Evolutionary conservation across 305 asterid genomes (phyloP).

Genomic region (Fraxinus sp.): DNA sequence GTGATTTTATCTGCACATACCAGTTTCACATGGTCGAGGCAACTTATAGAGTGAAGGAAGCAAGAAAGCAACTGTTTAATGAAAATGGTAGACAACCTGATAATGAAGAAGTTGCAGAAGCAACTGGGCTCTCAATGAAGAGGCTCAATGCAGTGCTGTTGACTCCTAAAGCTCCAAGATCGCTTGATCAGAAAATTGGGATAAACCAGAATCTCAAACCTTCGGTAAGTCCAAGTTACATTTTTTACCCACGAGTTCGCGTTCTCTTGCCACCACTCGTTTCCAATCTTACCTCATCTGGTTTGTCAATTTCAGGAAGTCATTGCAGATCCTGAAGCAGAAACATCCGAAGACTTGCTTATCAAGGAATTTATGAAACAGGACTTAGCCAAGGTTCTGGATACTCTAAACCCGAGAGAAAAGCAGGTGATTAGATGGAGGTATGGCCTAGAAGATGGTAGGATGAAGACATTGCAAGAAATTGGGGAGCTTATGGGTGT

Average conservation of each 20-base stretch:
- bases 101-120: slow-evolving; percentile 79
- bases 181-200: slow-evolving; percentile 91
- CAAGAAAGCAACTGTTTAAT: slow-evolving; percentile 66
- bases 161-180: slow-evolving; percentile 84
- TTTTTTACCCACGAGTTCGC: not conserved
- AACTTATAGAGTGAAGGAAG: slow-evolving; percentile 87
- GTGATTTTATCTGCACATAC: slow-evolving; percentile 12
- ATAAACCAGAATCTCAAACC: slow-evolving; percentile 70
- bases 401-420: slow-evolving; percentile 74
- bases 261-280: not conserved
- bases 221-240: slow-evolving; percentile 43
- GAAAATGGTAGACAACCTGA: slow-evolving; percentile 73
- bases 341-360: slow-evolving; percentile 71
- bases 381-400: slow-evolving; percentile 69
- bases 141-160: slow-evolving; percentile 71
- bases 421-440: slow-evolving; percentile 76
- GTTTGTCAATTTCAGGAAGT: slow-evolving; percentile 53
- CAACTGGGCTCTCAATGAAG: slow-evolving; percentile 86
- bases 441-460: slow-evolving; percentile 79
- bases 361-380: slow-evolving; percentile 73
- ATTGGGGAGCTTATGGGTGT: slow-evolving; percentile 91
- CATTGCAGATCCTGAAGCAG: slow-evolving; percentile 83
- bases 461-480: slow-evolving; percentile 86
- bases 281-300: not conserved
- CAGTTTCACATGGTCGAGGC: slow-evolving; percentile 97